Evolutionary conservation across 2,329 filamentous ascomycete species (phyloP), one percentile per base, ranked within the genome.

Genomic region (Trichothecium roseum): DNA sequence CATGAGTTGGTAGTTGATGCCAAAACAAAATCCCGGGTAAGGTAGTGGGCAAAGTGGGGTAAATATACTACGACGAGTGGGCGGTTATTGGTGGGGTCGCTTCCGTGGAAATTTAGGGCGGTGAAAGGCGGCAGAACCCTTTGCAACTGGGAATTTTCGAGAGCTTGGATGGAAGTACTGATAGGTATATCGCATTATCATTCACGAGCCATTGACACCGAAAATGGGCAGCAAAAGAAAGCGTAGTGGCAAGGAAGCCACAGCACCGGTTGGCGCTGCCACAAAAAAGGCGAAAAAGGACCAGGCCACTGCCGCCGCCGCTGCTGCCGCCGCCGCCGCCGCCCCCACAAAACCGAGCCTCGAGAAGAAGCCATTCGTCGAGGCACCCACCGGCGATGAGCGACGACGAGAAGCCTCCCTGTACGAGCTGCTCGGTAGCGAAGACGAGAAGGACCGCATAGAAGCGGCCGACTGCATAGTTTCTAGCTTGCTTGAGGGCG

Each of bases 371-470:
- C 57, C 55, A 4, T 80, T 80, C 45, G 53, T 68, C 44, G 69
- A 74, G 41, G 58, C 67, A 5, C 63, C 66, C 8, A 60, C 58
- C 35, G 60, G 62, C 31, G 68, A 72, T 27, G 70, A 78, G 39
- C 65, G 73, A 40, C 69, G 66, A 46, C 61, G 73, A 42, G 75
- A 80, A 48, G 71, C 70, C 3, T 57, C 59, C 3, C 60, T 81
- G 3, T 82, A 81, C 52, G 69, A 79, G 17, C 58, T 71, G 2
- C 66, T 82, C 2, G 70, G 72, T 22, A 78, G 73, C 44, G 72
- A 77, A 43, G 72, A 78, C 44, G 56, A 59, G 14, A 54, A 58
- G 12, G 68, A 78, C 30, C 66, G 77, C 31, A 64, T 79, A 18
- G 59, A 63, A 16, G 75, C 77, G 6, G 77, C 74, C 20, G 67